Conservation (phyloP, 2,329 filamentous ascomycete species). For the Trichoderma sp. region DNA sequence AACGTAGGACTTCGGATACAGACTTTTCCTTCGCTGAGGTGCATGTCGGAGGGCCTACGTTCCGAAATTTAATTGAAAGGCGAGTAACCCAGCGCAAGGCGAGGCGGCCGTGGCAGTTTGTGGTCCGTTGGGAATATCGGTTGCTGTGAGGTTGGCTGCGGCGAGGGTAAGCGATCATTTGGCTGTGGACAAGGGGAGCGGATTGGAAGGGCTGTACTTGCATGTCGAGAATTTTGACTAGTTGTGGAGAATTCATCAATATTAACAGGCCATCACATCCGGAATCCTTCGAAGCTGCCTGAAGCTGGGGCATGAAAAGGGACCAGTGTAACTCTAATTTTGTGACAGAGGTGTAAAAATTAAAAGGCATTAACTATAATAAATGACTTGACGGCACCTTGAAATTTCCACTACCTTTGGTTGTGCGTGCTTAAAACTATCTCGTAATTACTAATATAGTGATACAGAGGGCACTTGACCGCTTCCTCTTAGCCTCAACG, state of each 20-base stretch:
- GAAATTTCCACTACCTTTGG: too few species aligned
- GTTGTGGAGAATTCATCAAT: neutral
- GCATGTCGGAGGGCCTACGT: neutral
- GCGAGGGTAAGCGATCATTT: constrained; percentile 1
- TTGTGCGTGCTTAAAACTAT: too few species aligned
- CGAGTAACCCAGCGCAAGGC: neutral
- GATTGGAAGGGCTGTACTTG: neutral
- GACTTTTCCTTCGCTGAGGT: neutral
- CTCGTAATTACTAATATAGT: too few species aligned
- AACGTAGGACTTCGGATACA: neutral
- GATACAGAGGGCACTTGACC: too few species aligned
- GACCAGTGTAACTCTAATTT: too few species aligned
- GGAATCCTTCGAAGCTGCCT: too few species aligned
- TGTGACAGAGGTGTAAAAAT: too few species aligned
- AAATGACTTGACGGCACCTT: too few species aligned
- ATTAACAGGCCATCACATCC: neutral
- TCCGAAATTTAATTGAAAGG: neutral
- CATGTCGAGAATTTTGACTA: constrained; percentile 10
- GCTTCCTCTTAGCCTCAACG: too few species aligned
- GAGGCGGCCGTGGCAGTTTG: neutral
- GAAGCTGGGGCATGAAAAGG: too few species aligned
- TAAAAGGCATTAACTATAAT: too few species aligned
- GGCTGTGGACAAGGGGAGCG: neutral
- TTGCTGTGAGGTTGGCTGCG: neutral
- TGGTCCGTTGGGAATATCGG: neutral